A percentile compares a stretch with the other conserved stretches of the same genome.
Conservation (phyloP, 176 grass and related monocot genomes). For the Typha latifolia region DNA sequence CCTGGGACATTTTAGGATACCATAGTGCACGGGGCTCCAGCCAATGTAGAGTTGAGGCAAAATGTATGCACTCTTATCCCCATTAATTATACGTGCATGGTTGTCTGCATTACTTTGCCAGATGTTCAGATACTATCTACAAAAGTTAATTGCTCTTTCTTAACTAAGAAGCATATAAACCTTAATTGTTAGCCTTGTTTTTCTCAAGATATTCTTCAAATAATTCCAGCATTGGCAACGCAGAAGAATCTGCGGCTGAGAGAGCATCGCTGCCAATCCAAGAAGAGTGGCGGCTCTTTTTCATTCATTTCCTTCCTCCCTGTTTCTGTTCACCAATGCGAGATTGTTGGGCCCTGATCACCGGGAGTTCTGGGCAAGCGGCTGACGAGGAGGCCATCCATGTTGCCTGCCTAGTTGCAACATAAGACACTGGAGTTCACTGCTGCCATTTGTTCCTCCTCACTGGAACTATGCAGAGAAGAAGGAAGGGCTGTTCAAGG, state of each 20-base stretch:
- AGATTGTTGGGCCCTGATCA: conserved; percentile 20
- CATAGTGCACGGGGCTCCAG: too few species aligned
- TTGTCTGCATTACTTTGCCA: neutral
- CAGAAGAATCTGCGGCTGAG: conserved; percentile 26
- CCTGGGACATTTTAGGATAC: too few species aligned
- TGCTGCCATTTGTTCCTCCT: conserved; percentile 42
- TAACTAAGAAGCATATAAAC: too few species aligned
- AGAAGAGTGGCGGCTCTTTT: conserved; percentile 47
- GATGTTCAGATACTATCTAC: neutral
- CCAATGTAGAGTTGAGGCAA: too few species aligned
- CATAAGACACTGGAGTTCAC: conserved; percentile 57
- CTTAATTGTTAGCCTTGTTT: conserved; percentile 76
- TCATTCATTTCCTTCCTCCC: conserved; percentile 25
- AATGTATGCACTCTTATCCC: too few species aligned
- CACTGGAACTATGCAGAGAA: neutral
- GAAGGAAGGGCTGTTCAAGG: too few species aligned
- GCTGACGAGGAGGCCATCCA: neutral
- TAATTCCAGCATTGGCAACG: conserved; percentile 45
- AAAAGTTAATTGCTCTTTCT: neutral
- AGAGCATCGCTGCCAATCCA: conserved; percentile 50
- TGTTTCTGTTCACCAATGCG: neutral
- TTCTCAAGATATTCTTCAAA: conserved; percentile 96
- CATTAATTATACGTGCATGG: neutral
- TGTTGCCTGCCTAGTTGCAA: conserved; percentile 25
- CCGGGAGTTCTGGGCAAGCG: conserved; percentile 9